Evolutionary conservation across 495 filamentous ascomycete species (phyloP), one percentile per base, ranked within the genome.

Genomic region (Xylaria sp.): DNA sequence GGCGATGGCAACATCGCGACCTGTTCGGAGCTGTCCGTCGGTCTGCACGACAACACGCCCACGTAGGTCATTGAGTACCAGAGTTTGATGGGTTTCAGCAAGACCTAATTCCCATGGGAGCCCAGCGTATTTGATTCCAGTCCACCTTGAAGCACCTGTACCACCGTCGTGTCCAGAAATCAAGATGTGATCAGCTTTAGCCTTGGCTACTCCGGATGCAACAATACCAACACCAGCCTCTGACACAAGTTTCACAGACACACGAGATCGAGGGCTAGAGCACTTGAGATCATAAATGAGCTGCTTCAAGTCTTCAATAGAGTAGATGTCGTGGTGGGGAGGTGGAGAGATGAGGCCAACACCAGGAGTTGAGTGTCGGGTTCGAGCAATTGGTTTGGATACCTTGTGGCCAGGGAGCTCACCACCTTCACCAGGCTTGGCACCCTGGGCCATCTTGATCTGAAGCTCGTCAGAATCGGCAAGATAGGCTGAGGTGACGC

Each of bases 401-500:
- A 99, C 97, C 84, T 99, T 99, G 85, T 98, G 95, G 37, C 96
- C 96, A 41, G 96, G 96, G 72, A 99, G 89, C 80, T 99, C 96
- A 87, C 96, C 96, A 85, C 96, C 96, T 82, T 99, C 96, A 78
- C 96, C 96, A 72, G 96, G 96, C 88, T 99, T 99, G 64, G 96
- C 96, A 76, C 96, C 96, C 83, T 99, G 96, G 12, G 96, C 96
- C 96, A 99, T 99, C 88, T 99, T 99, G 87, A 99, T 99, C 84
- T 99, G 96, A 44, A 99, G 85, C 83, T 99, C 95, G 80, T 99
- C 96, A 17, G 96, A 93, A 80, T 99, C 96, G 50, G 96, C 95
- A n/a, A 99, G 88, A 81, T 98, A 99, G 85, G 97, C 93, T 41
- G 94, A 96, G 11, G 97, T 99, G 71, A 99, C 96, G 86, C 96